Evolutionary conservation across 495 filamentous ascomycete genomes (phyloP), one percentile per base, ranked within the genome.

Genomic region (Lepidopterella palustris): DNA sequence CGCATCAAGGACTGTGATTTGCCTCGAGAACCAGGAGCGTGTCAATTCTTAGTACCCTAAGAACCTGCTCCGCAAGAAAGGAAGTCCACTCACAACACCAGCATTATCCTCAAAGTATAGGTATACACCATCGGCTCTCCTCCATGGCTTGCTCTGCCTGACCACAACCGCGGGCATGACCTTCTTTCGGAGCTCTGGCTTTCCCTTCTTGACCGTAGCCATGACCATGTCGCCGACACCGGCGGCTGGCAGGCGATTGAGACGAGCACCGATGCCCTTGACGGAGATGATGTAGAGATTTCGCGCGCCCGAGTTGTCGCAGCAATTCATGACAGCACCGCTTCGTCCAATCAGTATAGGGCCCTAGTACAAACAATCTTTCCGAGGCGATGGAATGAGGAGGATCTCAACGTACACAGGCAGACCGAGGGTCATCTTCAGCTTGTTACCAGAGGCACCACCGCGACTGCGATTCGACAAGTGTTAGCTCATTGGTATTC

Each of bases 221-320:
- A 98, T 98, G 70, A 98, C 95, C 93, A 98, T 97, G 81, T 98
- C 93, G 68, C 92, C 92, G 70, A 97, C 95, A 83, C 93, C 93
- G 53, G 87, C 93, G 70, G 95, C 95, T 67, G 93, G 93, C 64
- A 99, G 87, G 76, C 93, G 85, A 84, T 99, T 99, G 63, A 99
- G 88, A 66, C 93, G 90, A 65, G 93, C 95, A 82, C 93, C 95
- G 73, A 93, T 91, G 81, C 93, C 93, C 83, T 93, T 95, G 78
- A 99, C 95, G 74, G 95, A 93, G 81, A 99, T 97, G 85, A 99
- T 97, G 88, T 97, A 99, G 64, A 99, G 84, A 80, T 97, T 97
- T 66, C 93, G 90, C 63, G 93, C 93, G 76, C 95, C 93, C 71
- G 89, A 95, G 86, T 97, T 96, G 82, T 98, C 93, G 78, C 84